These are phyloP conservation scores for Phytophthora foliorum DNA, from an alignment of 352 stramenopile genomes.

Conservation along the genomic window DNA sequence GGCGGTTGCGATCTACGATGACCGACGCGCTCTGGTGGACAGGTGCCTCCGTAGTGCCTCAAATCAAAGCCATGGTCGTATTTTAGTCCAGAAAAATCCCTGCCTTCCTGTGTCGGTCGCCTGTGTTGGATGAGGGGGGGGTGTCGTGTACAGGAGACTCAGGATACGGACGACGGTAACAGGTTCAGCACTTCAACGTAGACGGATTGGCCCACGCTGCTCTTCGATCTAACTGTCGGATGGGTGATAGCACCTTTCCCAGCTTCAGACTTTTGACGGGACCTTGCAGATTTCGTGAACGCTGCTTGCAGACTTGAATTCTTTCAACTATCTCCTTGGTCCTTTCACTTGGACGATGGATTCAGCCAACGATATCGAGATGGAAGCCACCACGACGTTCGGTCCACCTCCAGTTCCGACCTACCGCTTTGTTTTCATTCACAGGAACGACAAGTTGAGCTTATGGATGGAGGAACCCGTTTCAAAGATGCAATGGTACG, in stretches of 20 bases:
- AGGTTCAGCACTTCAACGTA: too few relatives aligned
- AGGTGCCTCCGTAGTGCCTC: slow-evolving; percentile 36
- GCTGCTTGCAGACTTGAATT: neutral
- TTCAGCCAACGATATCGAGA: neutral
- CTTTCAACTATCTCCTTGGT: neutral
- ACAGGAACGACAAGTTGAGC: neutral
- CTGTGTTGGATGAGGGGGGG: neutral
- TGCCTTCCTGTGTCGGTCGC: neutral
- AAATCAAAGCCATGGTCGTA: slow-evolving; percentile 68
- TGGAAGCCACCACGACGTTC: neutral
- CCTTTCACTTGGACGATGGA: neutral
- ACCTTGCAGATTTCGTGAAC: too few relatives aligned
- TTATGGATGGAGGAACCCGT: neutral
- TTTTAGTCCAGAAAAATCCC: slow-evolving; percentile 53
- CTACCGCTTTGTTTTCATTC: neutral
- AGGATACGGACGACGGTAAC: too few relatives aligned
- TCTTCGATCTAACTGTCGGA: neutral
- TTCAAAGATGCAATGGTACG: neutral
- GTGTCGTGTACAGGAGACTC: neutral
- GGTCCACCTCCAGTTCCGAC: neutral
- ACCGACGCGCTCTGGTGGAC: slow-evolving; percentile 16
- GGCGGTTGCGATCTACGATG: slow-evolving; percentile 21
- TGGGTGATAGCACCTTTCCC: neutral
- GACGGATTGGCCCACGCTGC: neutral
- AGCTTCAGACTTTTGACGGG: too few relatives aligned